A percentile compares a stretch with the other conserved stretches of the same genome.
Evolutionary conservation across 805 yeast genomes (phyloP).

Genomic region (Candida ficus): DNA sequence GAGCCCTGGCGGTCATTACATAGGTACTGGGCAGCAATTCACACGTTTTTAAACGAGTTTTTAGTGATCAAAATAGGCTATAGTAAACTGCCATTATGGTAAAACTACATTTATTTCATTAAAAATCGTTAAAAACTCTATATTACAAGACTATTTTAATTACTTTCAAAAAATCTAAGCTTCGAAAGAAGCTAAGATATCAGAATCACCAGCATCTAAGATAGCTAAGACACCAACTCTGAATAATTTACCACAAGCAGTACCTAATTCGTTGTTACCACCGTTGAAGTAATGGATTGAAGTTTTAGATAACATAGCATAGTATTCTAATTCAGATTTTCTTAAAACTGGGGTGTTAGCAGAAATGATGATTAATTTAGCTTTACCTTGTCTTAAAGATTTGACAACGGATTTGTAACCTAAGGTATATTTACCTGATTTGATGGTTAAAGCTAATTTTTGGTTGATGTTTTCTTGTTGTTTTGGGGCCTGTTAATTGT

Average conservation of each 20-base stretch:
- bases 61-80: too few relatives aligned
- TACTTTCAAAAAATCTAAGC: conserved; percentile 13
- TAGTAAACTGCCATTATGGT: too few relatives aligned
- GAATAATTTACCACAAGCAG: conserved; percentile 99
- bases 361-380: conserved; percentile 96
- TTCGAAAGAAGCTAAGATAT: conserved; percentile 67
- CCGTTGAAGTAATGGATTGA: conserved; percentile 97
- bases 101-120: too few relatives aligned
- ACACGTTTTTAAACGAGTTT: neutral
- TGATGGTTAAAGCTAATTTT: conserved; percentile 95
- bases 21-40: too few relatives aligned
- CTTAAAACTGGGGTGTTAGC: conserved; percentile 99
- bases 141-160: conserved; percentile 4
- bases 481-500: conserved; percentile 85
- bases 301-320: conserved; percentile 99
- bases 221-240: conserved; percentile 97
- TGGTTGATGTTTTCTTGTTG: conserved; percentile 92
- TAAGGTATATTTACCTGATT: conserved; percentile 99
- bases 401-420: conserved; percentile 99
- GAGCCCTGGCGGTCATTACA: too few relatives aligned
- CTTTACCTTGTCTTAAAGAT: conserved; percentile 98
- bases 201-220: conserved; percentile 99
- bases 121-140: too few relatives aligned
- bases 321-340: conserved; percentile 99
- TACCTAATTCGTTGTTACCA: conserved; percentile 99